phyloP scores from a whole-genome alignment of 2,329 filamentous ascomycete genomes.

The Helotiales sp. region DNA sequence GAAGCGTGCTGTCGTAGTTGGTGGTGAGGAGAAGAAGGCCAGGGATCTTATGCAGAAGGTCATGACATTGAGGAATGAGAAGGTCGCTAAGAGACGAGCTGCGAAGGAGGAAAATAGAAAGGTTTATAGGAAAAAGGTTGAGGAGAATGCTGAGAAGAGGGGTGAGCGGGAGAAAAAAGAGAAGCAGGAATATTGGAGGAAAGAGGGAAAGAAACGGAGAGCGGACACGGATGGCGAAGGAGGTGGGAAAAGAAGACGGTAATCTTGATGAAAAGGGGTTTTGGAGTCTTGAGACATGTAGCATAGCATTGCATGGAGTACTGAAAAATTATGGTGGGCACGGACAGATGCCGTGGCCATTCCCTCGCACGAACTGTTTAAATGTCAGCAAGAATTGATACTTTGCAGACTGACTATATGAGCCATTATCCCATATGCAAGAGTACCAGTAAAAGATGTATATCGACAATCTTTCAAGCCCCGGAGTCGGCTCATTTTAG shows the following conservation, averaged over 20 bases:
- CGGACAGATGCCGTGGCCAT: too few species aligned
- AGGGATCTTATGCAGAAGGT: constrained; percentile 91
- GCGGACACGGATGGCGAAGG: constrained; percentile 52
- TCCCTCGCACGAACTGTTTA: too few species aligned
- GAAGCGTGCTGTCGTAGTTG: constrained; percentile 87
- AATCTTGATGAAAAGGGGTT: constrained; percentile 3
- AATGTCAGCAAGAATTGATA: too few species aligned
- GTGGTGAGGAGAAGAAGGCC: constrained; percentile 86
- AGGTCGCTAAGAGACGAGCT: constrained; percentile 75
- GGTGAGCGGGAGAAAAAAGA: constrained; percentile 85
- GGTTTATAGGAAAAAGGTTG: constrained; percentile 80
- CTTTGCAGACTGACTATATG: too few species aligned
- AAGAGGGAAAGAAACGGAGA: constrained; percentile 81
- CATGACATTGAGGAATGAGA: constrained; percentile 86
- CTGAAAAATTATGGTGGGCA: too few species aligned
- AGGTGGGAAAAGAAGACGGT: constrained; percentile 33
- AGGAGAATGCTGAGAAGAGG: constrained; percentile 81
- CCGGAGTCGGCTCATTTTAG: constrained; percentile 2
- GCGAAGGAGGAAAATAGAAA: constrained; percentile 88
- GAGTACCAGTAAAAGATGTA: too few species aligned
- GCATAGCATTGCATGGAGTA: constrained; percentile 8
- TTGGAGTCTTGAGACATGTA: constrained; percentile 2
- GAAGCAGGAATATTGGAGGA: constrained; percentile 87
- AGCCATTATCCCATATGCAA: too few species aligned
- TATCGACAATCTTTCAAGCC: not conserved